A percentile compares a stretch with the other conserved stretches of the same genome.
Evolutionary conservation across 1,284 basidiomycete genomes (phyloP).

Genomic region (Pterulicium gracile): DNA sequence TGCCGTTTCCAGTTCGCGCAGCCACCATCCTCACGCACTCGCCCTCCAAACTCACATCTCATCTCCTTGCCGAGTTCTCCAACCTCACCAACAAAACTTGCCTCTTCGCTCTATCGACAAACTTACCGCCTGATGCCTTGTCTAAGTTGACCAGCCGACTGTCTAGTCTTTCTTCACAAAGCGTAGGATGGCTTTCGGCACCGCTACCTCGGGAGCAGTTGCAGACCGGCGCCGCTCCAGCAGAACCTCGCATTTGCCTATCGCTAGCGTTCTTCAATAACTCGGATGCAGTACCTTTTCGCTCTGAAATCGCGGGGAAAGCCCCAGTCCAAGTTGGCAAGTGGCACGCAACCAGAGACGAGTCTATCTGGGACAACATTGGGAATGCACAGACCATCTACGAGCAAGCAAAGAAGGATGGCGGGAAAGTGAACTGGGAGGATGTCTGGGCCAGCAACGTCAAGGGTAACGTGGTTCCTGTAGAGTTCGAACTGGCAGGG

Average conservation of each 20-base stretch:
- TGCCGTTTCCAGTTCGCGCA: not conserved
- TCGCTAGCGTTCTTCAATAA: slow-evolving; percentile 40
- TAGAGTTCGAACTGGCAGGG: slow-evolving; percentile 25
- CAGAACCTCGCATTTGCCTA: slow-evolving; percentile 28
- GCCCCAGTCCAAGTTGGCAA: slow-evolving; percentile 52
- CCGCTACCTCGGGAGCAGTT: slow-evolving; percentile 22
- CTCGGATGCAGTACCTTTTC: slow-evolving; percentile 31
- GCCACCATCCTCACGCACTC: slow-evolving; percentile 29
- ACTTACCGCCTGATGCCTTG: slow-evolving; percentile 28
- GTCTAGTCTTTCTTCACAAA: slow-evolving; percentile 26
- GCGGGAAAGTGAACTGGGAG: slow-evolving; percentile 34
- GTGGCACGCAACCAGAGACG: slow-evolving; percentile 45
- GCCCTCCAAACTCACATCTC: slow-evolving; percentile 23
- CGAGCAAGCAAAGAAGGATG: slow-evolving; percentile 16
- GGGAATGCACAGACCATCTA: slow-evolving; percentile 9
- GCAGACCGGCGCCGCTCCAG: not conserved
- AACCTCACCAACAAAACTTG: slow-evolving; percentile 27
- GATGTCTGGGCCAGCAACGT: slow-evolving; percentile 31
- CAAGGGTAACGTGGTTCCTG: slow-evolving; percentile 21
- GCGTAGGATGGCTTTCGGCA: slow-evolving; percentile 50
- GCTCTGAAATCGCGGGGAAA: slow-evolving; percentile 48
- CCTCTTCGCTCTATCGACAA: slow-evolving; percentile 42
- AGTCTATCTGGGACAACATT: slow-evolving; percentile 11
- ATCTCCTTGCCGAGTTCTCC: slow-evolving; percentile 15
- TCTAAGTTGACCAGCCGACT: slow-evolving; percentile 32